A percentile compares a stretch with the other conserved stretches of the same genome.
phyloP scores from a whole-genome alignment of 2,329 filamentous ascomycete genomes.

The Neoascochyta sp. region DNA sequence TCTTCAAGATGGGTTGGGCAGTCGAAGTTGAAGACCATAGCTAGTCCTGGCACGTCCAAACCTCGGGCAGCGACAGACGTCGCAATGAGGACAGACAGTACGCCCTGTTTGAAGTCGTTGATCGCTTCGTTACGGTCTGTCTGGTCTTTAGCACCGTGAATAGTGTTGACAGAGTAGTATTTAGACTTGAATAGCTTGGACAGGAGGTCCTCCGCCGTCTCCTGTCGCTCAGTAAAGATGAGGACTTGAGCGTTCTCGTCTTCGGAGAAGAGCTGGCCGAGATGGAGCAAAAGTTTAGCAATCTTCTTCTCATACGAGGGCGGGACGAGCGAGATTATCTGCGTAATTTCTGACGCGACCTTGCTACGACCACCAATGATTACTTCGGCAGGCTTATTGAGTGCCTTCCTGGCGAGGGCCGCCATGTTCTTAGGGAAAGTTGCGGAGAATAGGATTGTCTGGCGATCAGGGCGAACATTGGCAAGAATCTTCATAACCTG shows the following conservation, averaged over 20 bases:
- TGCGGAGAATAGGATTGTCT: slow-evolving; percentile 93
- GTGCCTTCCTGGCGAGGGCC: slow-evolving; percentile 79
- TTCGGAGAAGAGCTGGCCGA: slow-evolving; percentile 79
- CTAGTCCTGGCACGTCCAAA: slow-evolving; percentile 92
- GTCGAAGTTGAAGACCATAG: slow-evolving; percentile 93
- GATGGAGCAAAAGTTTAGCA: slow-evolving; percentile 73
- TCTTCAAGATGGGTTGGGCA: slow-evolving; percentile 93
- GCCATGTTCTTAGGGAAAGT: slow-evolving; percentile 96
- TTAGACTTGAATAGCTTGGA: slow-evolving; percentile 29
- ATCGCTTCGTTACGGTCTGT: slow-evolving; percentile 35
- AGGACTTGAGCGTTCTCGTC: slow-evolving; percentile 88
- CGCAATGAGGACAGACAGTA: slow-evolving; percentile 84
- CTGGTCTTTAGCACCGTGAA: slow-evolving; percentile 69
- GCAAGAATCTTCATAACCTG: slow-evolving; percentile 96
- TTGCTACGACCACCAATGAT: slow-evolving; percentile 80
- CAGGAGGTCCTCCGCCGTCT: slow-evolving; percentile 54
- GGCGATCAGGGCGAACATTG: slow-evolving; percentile 85
- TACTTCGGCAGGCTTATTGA: slow-evolving; percentile 84
- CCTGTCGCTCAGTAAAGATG: slow-evolving; percentile 89
- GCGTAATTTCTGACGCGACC: slow-evolving; percentile 71
- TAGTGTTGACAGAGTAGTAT: slow-evolving; percentile 58
- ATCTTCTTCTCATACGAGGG: slow-evolving; percentile 70
- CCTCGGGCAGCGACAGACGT: slow-evolving; percentile 95
- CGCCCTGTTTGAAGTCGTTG: slow-evolving; percentile 56
- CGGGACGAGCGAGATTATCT: slow-evolving; percentile 73